These are phyloP conservation scores for Dysphania ambrosioides DNA, from an alignment of 148 eudicot genomes.

Conservation along the genomic window DNA sequence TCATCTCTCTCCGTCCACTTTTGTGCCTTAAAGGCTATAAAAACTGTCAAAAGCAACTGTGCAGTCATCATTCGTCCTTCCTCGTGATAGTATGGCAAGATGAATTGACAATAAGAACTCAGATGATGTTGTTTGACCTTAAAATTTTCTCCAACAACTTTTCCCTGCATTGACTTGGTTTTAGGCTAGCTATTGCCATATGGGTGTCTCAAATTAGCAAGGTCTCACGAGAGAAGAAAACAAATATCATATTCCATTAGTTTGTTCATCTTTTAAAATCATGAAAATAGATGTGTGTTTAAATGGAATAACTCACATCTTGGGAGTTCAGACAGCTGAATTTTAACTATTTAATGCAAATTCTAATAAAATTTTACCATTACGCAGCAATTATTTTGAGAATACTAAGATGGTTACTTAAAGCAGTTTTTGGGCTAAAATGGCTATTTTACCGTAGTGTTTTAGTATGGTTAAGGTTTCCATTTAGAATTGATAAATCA, in stretches of 20 bases:
- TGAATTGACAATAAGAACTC: neutral
- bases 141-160: neutral
- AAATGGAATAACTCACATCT: neutral
- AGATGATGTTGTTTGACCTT: neutral
- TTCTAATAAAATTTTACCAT: neutral
- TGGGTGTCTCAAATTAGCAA: neutral
- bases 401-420: too few species aligned
- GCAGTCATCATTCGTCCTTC: too few species aligned
- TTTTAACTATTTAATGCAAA: neutral
- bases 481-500: neutral
- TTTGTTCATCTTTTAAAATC: neutral
- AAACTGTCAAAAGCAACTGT: too few species aligned
- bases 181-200: neutral
- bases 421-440: too few species aligned
- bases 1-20: neutral
- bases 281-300: neutral
- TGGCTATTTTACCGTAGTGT: neutral
- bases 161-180: neutral
- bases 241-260: neutral
- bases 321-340: neutral
- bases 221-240: neutral
- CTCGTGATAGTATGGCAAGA: neutral
- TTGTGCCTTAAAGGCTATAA: neutral
- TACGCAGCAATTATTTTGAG: neutral
- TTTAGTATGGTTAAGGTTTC: neutral